A percentile compares a stretch with the other conserved stretches of the same genome.
Conservation (phyloP, 768 basidiomycete genomes). For the Mycena galopus region DNA sequence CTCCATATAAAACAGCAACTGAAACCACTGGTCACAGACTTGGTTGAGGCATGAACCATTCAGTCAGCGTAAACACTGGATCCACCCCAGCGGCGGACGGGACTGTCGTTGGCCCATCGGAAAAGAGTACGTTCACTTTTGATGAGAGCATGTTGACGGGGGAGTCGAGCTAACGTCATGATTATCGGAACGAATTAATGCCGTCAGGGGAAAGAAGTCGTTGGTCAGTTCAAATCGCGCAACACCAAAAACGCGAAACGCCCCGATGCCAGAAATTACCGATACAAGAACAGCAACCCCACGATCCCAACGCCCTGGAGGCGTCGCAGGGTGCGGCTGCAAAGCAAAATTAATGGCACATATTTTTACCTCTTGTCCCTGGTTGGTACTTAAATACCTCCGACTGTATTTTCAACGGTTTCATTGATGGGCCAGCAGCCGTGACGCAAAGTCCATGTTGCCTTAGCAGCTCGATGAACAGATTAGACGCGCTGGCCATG, state of each 20-base stretch:
- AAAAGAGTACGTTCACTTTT: conserved; percentile 58
- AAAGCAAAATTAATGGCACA: background rate
- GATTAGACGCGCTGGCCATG: background rate
- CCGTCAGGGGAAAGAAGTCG: too few relatives aligned
- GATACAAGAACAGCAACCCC: too few relatives aligned
- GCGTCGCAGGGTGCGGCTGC: background rate
- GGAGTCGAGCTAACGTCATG: too few relatives aligned
- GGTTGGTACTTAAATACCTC: too few relatives aligned
- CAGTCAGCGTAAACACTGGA: conserved; percentile 75
- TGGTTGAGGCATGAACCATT: too few relatives aligned
- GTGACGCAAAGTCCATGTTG: background rate
- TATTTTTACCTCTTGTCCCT: background rate
- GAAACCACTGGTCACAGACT: too few relatives aligned
- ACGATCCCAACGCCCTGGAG: too few relatives aligned
- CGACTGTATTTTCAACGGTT: background rate
- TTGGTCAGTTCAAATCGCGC: too few relatives aligned
- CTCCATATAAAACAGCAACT: background rate
- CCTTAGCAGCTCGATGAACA: background rate
- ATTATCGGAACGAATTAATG: too few relatives aligned
- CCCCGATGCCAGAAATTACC: too few relatives aligned
- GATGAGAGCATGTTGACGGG: conserved; percentile 92
- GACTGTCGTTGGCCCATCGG: conserved; percentile 61
- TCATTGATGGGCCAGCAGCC: background rate
- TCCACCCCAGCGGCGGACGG: conserved; percentile 85
- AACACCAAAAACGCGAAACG: too few relatives aligned